Percentiles rank a stretch among this genome's conserved stretches.
phyloP scores from a whole-genome alignment of 2,329 filamentous ascomycete species.

The Microdochium paspali region DNA sequence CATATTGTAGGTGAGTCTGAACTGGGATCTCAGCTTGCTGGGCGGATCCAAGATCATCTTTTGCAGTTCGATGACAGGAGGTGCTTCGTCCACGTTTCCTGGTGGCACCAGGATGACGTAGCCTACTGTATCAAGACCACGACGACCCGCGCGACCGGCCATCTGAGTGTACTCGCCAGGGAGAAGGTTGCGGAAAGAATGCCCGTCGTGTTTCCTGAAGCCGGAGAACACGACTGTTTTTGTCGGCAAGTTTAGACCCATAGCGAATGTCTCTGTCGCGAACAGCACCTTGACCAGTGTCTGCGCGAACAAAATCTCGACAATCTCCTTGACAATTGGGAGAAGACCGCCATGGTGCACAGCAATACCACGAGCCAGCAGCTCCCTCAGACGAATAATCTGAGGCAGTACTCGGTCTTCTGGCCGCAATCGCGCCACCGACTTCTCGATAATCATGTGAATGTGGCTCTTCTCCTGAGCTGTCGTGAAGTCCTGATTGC shows the following conservation, averaged over 20 bases:
- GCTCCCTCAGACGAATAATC: constrained; percentile 76
- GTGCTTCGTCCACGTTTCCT: constrained; percentile 72
- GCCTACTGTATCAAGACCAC: constrained; percentile 86
- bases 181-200: constrained; percentile 79
- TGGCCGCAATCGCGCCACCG: constrained; percentile 78
- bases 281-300: constrained; percentile 95
- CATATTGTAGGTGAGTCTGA: constrained; percentile 98
- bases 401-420: constrained; percentile 89
- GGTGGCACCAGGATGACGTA: constrained; percentile 89
- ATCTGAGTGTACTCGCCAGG: constrained; percentile 98
- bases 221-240: constrained; percentile 96
- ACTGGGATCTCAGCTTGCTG: constrained; percentile 90
- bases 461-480: constrained; percentile 92
- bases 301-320: constrained; percentile 92
- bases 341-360: constrained; percentile 92
- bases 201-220: constrained; percentile 91
- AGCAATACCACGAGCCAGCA: constrained; percentile 81
- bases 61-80: constrained; percentile 70
- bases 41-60: constrained; percentile 96
- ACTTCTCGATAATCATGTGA: constrained; percentile 96
- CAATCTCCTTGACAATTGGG: constrained; percentile 95
- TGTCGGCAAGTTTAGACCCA: constrained; percentile 93
- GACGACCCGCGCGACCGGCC: constrained; percentile 87
- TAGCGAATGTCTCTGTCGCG: constrained; percentile 96
- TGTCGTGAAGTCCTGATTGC: constrained; percentile 91